These are phyloP conservation scores for Heterobasidion irregulare DNA, from an alignment of 1,284 basidiomycete genomes.

Conservation along the genomic window DNA sequence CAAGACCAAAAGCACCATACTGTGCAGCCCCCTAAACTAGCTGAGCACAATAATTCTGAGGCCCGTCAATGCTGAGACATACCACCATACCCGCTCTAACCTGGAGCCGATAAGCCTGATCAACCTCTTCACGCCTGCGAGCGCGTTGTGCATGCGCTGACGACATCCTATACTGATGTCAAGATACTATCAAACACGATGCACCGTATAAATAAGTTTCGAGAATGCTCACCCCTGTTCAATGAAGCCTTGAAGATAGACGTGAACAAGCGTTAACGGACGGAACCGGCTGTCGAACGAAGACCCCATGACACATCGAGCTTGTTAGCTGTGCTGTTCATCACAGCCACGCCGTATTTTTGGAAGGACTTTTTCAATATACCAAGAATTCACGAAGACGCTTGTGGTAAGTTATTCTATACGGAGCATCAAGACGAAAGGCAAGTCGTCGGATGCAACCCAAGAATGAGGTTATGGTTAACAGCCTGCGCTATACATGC, in stretches of 20 bases:
- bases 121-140: conserved; percentile 40
- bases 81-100: conserved; percentile 43
- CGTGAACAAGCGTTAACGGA: not conserved
- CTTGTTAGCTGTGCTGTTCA: not conserved
- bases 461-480: not conserved
- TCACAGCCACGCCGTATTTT: not conserved
- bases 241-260: no score
- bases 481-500: no score
- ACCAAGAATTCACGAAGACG: not conserved
- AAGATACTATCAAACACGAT: not conserved
- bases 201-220: no score
- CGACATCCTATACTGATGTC: not conserved
- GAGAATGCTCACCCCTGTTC: no score
- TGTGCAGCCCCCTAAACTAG: conserved; percentile 46
- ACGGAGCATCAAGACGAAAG: not conserved
- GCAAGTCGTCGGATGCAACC: not conserved
- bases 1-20: conserved; percentile 47
- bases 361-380: not conserved
- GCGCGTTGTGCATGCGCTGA: conserved; percentile 18
- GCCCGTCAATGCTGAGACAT: conserved; percentile 2
- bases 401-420: not conserved
- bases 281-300: not conserved
- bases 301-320: not conserved
- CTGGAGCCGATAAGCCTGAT: conserved; percentile 48
- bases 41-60: not conserved